Evolutionary conservation across 148 eudicot species (phyloP), one percentile per base, ranked within the genome.

Genomic region (Drosera capensis): DNA sequence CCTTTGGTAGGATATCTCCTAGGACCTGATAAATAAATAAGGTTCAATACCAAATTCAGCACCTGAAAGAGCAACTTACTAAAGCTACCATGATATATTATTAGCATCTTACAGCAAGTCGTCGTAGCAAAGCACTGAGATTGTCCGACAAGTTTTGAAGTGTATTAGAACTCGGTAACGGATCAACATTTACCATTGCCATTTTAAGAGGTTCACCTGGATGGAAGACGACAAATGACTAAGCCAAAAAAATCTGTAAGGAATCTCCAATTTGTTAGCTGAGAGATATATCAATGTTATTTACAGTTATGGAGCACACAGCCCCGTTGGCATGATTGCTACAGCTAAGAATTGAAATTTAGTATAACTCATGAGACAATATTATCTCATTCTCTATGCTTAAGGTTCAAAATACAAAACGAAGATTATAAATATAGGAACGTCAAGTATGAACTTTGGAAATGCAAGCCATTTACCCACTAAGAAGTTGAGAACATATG

Each of bases 171-270:
- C 70, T 80, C 49, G 87, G 71, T 49, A 65, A 43, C 18, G 49
- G 60, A 47, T 81, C 71, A 39, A 77, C 48, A 45, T 62, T 52
- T 24, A 40, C 85, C 67, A 65, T 64, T 6, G 95, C 95, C 95
- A 90, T 78, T 74, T 84, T 90, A 53, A 71, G 13, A 13, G 95
- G 93, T 41, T 90, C 85, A 48, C 99, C 97, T 90, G 78, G 50
- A 53, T 25, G 41, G 52, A 59, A 43, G 45, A 50, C 13, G 29
- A 23, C 18, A 41, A 30, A n/a, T n/a, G n/a, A n/a, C n/a, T n/a
- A n/a, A n/a, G n/a, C n/a, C n/a, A n/a, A n/a, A n/a, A n/a, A n/a
- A n/a, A n/a, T n/a, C n/a, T n/a, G n/a, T n/a, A n/a, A n/a, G n/a
- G n/a, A n/a, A n/a, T n/a, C n/a, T n/a, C n/a, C n/a, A n/a, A n/a